Percentiles rank a stretch among this genome's conserved stretches.
These are phyloP conservation scores for Cornus kousa DNA, from an alignment of 148 eudicot genomes.

Conservation along the genomic window DNA sequence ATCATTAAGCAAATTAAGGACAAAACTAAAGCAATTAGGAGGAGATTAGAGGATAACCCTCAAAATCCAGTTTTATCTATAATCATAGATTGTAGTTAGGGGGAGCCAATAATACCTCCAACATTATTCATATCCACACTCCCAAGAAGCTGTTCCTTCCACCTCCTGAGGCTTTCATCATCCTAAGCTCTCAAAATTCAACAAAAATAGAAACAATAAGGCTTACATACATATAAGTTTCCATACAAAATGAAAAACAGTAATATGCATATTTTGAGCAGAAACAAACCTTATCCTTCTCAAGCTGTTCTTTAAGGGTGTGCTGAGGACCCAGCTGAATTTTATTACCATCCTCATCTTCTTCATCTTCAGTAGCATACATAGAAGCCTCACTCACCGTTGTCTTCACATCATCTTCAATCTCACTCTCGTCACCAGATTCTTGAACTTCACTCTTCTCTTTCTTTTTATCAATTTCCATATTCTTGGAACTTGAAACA, in stretches of 20 bases:
- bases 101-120: conserved; percentile 49
- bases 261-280: neutral
- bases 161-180: conserved; percentile 87
- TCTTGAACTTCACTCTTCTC: conserved; percentile 34
- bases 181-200: conserved; percentile 41
- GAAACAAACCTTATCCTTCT: conserved; percentile 57
- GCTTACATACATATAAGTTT: neutral
- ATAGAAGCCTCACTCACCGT: conserved; percentile 49
- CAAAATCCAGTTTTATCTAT: conserved; percentile 5
- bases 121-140: conserved; percentile 56
- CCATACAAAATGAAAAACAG: neutral
- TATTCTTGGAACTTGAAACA: conserved; percentile 25
- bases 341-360: conserved; percentile 33
- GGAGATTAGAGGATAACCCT: neutral
- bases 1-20: neutral
- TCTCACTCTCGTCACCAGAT: conserved; percentile 24
- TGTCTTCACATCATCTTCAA: conserved; percentile 19
- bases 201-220: neutral
- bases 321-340: conserved; percentile 67
- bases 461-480: conserved; percentile 54
- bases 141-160: conserved; percentile 88
- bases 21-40: neutral
- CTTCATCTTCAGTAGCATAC: conserved; percentile 62
- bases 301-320: conserved; percentile 53
- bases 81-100: neutral